phyloP scores from a whole-genome alignment of 2,329 filamentous ascomycete genomes.

The Phoma herbarum region DNA sequence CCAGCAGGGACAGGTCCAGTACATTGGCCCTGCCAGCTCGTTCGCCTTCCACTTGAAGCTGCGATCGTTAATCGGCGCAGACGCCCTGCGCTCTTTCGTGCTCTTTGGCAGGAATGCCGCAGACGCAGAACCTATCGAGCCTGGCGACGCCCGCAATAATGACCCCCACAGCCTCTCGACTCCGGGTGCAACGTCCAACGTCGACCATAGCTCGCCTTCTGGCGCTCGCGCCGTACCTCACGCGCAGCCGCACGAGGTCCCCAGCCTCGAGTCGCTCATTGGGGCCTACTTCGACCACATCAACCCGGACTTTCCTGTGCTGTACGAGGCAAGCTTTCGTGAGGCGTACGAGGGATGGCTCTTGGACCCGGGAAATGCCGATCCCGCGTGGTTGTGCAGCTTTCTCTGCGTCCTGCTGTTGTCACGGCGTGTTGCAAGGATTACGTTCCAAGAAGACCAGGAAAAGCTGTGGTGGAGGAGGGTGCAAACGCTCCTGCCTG shows the following conservation, averaged over 20 bases:
- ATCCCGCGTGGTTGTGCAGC: slow-evolving; percentile 55
- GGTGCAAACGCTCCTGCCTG: slow-evolving; percentile 53
- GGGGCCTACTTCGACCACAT: slow-evolving; percentile 54
- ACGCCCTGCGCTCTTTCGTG: slow-evolving; percentile 47
- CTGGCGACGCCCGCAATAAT: slow-evolving; percentile 19
- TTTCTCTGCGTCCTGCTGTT: slow-evolving; percentile 55
- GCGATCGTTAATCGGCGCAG: slow-evolving; percentile 49
- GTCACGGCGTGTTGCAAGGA: slow-evolving; percentile 47
- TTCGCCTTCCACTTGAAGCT: slow-evolving; percentile 56
- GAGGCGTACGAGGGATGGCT: slow-evolving; percentile 53
- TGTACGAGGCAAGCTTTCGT: slow-evolving; percentile 56
- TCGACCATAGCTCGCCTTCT: slow-evolving; percentile 36
- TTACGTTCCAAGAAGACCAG: slow-evolving; percentile 48
- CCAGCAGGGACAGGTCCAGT: slow-evolving; percentile 57
- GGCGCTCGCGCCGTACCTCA: slow-evolving; percentile 19
- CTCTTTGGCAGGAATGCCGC: slow-evolving; percentile 55
- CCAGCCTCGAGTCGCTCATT: slow-evolving; percentile 49
- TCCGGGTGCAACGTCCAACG: slow-evolving; percentile 31
- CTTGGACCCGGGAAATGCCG: slow-evolving; percentile 40
- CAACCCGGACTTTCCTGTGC: slow-evolving; percentile 54
- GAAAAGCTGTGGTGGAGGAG: slow-evolving; percentile 55
- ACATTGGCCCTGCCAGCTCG: slow-evolving; percentile 55
- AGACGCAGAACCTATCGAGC: slow-evolving; percentile 35
- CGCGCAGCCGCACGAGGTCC: slow-evolving; percentile 23
- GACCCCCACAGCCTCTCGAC: slow-evolving; percentile 33